phyloP scores from a whole-genome alignment of 2,329 filamentous ascomycete species.

The Stagonosporopsis vannaccii region DNA sequence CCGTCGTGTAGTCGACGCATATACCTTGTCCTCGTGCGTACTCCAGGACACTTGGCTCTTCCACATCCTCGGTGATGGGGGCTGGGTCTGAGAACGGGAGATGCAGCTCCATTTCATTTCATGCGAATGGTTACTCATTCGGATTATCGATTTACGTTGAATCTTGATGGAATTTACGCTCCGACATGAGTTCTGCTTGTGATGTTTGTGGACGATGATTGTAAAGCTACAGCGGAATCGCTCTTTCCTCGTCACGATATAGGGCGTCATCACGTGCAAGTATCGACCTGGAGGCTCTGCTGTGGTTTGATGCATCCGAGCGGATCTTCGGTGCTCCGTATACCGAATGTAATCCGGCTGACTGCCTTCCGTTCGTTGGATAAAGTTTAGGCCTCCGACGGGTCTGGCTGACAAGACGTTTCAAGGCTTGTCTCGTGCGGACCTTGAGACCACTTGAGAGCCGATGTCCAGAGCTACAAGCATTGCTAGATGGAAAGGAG shows the following conservation, averaged over 20 bases:
- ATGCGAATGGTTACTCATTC: not conserved
- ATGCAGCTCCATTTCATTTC: constrained; percentile 27
- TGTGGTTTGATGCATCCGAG: not conserved
- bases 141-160: not conserved
- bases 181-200: not conserved
- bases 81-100: constrained; percentile 8
- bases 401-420: constrained; percentile 3
- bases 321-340: not conserved
- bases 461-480: not conserved
- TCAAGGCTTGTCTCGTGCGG: constrained; percentile 13
- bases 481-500: not conserved
- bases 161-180: not conserved
- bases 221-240: not conserved
- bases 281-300: not conserved
- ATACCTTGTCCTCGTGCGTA: constrained; percentile 58
- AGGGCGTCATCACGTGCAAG: constrained; percentile 7
- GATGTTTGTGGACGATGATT: not conserved
- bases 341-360: not conserved
- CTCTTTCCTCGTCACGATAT: constrained; percentile 1
- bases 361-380: not conserved
- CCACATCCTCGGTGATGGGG: constrained; percentile 22
- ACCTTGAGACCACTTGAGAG: not conserved
- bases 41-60: constrained; percentile 53
- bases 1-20: constrained; percentile 46
- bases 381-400: constrained; percentile 5